These are phyloP conservation scores for Xylaria scruposa DNA, from an alignment of 495 filamentous ascomycete species.

Conservation along the genomic window DNA sequence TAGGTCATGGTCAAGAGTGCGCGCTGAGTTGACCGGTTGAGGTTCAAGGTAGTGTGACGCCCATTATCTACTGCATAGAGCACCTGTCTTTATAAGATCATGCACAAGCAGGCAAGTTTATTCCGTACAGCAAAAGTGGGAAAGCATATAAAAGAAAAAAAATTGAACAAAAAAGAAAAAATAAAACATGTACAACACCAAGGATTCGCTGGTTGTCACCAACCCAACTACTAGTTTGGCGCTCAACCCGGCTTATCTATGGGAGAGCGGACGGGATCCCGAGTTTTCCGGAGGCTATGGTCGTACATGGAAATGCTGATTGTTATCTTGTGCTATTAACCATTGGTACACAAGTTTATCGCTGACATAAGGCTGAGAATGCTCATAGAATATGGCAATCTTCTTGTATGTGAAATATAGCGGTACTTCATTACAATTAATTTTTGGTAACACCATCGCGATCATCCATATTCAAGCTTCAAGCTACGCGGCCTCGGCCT, in stretches of 20 bases:
- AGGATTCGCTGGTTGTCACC: background rate
- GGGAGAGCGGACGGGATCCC: slow-evolving; percentile 53
- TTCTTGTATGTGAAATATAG: background rate
- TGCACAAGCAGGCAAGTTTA: background rate
- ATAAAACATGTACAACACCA: background rate
- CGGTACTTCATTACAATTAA: background rate
- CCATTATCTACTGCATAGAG: background rate
- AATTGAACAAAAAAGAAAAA: background rate
- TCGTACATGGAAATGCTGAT: background rate
- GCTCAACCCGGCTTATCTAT: slow-evolving; percentile 36
- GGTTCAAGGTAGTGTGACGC: background rate
- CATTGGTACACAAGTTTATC: background rate
- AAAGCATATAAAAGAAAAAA: background rate
- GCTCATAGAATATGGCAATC: background rate
- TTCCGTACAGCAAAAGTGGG: background rate
- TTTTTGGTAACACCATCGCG: background rate
- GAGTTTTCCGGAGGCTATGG: slow-evolving; percentile 35
- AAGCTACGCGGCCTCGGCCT: background rate
- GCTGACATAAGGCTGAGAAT: background rate
- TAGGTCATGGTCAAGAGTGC: background rate
- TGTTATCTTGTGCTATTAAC: background rate
- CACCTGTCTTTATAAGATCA: background rate
- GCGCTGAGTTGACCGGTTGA: background rate
- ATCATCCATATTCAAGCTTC: background rate
- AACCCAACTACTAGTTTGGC: background rate